Evolutionary conservation across 768 basidiomycete species (phyloP).

Genomic region (Tricholoma flavovirens): DNA sequence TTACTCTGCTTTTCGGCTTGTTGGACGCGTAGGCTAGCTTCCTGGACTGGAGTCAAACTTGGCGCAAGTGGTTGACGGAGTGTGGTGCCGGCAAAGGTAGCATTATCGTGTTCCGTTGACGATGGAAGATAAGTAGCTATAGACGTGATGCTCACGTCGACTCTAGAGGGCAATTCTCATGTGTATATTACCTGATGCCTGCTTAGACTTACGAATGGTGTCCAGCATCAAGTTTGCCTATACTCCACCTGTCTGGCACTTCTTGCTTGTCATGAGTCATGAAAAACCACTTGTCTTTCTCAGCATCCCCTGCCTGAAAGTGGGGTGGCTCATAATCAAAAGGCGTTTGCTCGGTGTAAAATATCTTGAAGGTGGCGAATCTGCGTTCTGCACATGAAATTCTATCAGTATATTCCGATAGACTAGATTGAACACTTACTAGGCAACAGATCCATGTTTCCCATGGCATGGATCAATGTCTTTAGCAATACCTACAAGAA

Average conservation of each 20-base stretch:
- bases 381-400: constrained; percentile 50
- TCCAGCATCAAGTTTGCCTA: constrained; percentile 66
- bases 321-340: constrained; percentile 79
- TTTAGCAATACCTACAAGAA: constrained; percentile 59
- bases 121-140: constrained; percentile 71
- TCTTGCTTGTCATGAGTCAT: constrained; percentile 71
- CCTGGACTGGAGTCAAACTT: constrained; percentile 51
- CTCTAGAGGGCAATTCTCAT: constrained; percentile 30
- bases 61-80: constrained; percentile 25
- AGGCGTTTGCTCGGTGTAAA: constrained; percentile 77
- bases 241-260: constrained; percentile 64
- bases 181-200: background rate
- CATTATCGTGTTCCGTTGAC: constrained; percentile 50
- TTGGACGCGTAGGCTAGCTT: constrained; percentile 44
- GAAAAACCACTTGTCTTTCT: constrained; percentile 76
- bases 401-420: background rate
- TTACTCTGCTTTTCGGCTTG: constrained; percentile 54
- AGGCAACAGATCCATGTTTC: constrained; percentile 74
- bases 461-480: constrained; percentile 71
- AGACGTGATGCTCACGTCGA: constrained; percentile 67
- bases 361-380: constrained; percentile 85
- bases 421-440: constrained; percentile 39
- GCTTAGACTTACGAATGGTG: constrained; percentile 56
- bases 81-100: constrained; percentile 47
- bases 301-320: constrained; percentile 65